These are phyloP conservation scores for Hippophae tibetana DNA, from an alignment of 306 rosid species.

Conservation along the genomic window DNA sequence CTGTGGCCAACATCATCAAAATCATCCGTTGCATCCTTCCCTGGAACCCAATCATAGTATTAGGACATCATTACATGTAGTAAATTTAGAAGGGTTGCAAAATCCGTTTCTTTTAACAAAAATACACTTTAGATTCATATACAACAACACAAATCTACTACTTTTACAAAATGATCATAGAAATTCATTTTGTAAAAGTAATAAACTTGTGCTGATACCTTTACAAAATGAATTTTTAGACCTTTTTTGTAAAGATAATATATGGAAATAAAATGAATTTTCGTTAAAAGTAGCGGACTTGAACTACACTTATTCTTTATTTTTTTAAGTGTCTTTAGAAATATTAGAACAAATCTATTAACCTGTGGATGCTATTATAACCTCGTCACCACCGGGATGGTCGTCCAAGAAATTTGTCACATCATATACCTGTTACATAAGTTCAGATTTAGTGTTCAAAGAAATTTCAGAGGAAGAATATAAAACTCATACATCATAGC, in stretches of 20 bases:
- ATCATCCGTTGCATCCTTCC: slow-evolving; percentile 58
- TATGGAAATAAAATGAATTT: too few relatives aligned
- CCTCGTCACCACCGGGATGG: slow-evolving; percentile 60
- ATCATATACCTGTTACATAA: slow-evolving; percentile 34
- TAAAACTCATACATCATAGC: too few relatives aligned
- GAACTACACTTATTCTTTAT: neutral
- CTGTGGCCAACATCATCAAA: slow-evolving; percentile 58
- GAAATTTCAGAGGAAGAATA: too few relatives aligned
- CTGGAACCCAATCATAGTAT: slow-evolving; percentile 9
- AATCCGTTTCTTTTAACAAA: neutral
- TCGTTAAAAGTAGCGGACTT: neutral
- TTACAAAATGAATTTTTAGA: too few relatives aligned
- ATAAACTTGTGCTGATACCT: too few relatives aligned
- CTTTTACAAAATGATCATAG: too few relatives aligned
- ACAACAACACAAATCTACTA: too few relatives aligned
- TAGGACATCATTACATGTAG: neutral
- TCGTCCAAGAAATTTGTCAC: slow-evolving; percentile 51
- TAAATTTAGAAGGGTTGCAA: neutral
- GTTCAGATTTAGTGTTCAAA: neutral
- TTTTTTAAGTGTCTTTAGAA: neutral
- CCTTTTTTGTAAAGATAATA: too few relatives aligned
- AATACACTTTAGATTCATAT: accelerated
- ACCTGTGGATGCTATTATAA: slow-evolving; percentile 49
- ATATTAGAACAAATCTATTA: neutral
- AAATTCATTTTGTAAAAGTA: too few relatives aligned